phyloP scores from a whole-genome alignment of 2,329 filamentous ascomycete genomes.

The Kalaharituber pfeilii region DNA sequence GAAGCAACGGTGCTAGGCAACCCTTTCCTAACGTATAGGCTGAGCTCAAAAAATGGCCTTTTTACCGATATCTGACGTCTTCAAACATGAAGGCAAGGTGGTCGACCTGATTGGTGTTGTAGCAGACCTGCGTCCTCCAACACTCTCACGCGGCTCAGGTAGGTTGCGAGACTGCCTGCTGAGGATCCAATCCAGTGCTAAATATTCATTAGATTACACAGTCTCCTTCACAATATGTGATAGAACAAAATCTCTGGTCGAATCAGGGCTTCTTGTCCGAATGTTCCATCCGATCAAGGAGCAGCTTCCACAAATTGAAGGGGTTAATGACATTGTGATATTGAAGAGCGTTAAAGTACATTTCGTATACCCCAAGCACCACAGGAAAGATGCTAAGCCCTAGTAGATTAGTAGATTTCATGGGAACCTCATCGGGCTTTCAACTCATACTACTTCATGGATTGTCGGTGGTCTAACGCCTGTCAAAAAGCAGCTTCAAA shows the following conservation, averaged over 20 bases:
- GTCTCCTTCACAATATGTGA: constrained; percentile 14
- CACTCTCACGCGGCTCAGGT: constrained; percentile 9
- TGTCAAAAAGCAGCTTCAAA: background rate
- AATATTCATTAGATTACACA: constrained; percentile 11
- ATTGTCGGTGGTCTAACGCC: constrained; percentile 3
- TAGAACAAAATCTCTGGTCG: constrained; percentile 3
- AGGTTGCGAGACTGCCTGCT: constrained; percentile 3
- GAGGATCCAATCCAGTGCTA: background rate
- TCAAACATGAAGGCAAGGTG: background rate
- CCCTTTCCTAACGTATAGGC: no score
- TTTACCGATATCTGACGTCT: background rate
- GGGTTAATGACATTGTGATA: constrained; percentile 13
- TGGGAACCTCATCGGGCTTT: constrained; percentile 6
- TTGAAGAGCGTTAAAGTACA: constrained; percentile 7
- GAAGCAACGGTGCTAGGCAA: no score
- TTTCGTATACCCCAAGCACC: no score
- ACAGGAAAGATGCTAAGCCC: no score
- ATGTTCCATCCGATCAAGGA: constrained; percentile 7
- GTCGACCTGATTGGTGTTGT: constrained; percentile 22
- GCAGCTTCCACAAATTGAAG: constrained; percentile 10
- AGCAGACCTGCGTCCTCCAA: constrained; percentile 23
- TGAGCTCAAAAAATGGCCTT: no score
- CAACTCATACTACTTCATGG: constrained; percentile 6
- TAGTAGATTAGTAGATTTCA: constrained; percentile 2
- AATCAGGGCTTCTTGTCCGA: constrained; percentile 7